Base-by-base conservation (phyloP, 495 filamentous ascomycete genomes). In the Aeminium ludgeri region DNA sequence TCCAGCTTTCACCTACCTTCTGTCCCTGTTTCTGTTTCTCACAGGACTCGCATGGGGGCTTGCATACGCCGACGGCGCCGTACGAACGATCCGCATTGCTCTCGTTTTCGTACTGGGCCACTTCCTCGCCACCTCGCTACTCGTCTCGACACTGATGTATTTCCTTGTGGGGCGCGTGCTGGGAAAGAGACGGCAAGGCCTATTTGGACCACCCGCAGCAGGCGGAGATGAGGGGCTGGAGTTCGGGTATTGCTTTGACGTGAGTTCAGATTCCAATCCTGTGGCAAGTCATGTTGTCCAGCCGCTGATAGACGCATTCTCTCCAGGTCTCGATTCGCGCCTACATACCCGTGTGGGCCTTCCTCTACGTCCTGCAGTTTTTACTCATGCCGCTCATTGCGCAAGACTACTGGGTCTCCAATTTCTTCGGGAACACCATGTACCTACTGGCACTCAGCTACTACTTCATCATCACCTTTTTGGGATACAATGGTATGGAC, bases 221-320 rank as follows among this genome's bases (percentile, higher is more conserved):
- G 43, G 15, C 20, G 41, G 38, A 43, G 67, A 66, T 45, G 73
- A 76, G 35, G 65, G 65, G 41, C 51, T 83, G 49, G 78, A 82
- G 50, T 83, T 82, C 63, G 80, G 80, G 52, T 83, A 83, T 54
- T 82, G 78, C 54, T 82, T 82, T 57, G 78, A 83, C 61, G 76
- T 80, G 50, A 51, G 70, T 55, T 32, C 13, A 33, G n/a, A 25
- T 17, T 27, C 20, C 15, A 19, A n/a, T n/a, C n/a, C n/a, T n/a
- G n/a, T n/a, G n/a, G n/a, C n/a, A 7, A 17, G 15, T 10, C 33
- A 35, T 35, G 7, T 35, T n/a, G n/a, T 17, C 8, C 33, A 35
- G 33, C 17, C 33, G 17, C 10, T 10, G 33, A 35, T 10, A 8
- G 33, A 12, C n/a, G n/a, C n/a, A n/a, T 31, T 16, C 32, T 4